A percentile compares a stretch with the other conserved stretches of the same genome.
These are phyloP conservation scores for Tricholoma sp. DNA, from an alignment of 768 basidiomycete species.

Conservation along the genomic window DNA sequence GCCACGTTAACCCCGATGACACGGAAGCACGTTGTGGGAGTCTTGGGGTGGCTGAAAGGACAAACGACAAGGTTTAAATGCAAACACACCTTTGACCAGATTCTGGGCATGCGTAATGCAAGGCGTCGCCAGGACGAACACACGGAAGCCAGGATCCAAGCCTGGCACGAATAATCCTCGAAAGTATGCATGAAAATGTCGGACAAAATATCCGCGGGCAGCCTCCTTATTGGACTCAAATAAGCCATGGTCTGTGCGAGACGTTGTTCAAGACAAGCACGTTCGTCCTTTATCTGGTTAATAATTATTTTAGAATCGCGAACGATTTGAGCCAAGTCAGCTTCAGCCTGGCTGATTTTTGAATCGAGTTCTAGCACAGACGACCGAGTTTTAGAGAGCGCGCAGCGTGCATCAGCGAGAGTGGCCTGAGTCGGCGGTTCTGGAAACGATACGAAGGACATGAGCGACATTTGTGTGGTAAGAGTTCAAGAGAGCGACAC, in stretches of 20 bases:
- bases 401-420: constrained; percentile 45
- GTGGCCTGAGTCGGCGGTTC: constrained; percentile 59
- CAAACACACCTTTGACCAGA: constrained; percentile 73
- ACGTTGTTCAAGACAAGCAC: constrained; percentile 40
- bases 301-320: constrained; percentile 50
- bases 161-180: constrained; percentile 65
- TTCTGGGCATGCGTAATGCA: constrained; percentile 56
- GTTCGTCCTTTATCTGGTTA: constrained; percentile 47
- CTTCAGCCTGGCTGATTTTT: constrained; percentile 51
- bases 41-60: neutral
- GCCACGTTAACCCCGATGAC: constrained; percentile 10
- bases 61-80: neutral
- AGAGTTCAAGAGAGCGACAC: constrained; percentile 6
- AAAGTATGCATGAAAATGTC: constrained; percentile 69
- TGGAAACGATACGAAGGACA: constrained; percentile 28
- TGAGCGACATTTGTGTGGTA: constrained; percentile 9
- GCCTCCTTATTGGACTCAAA: constrained; percentile 64
- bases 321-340: constrained; percentile 53
- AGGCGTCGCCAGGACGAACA: constrained; percentile 63
- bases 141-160: constrained; percentile 72
- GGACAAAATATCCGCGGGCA: constrained; percentile 70
- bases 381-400: constrained; percentile 32
- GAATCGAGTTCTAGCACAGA: constrained; percentile 31
- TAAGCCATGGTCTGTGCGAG: constrained; percentile 54
- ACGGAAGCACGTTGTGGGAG: constrained; percentile 4